A percentile compares a stretch with the other conserved stretches of the same genome.
These are phyloP conservation scores for Rickenella mellea DNA, from an alignment of 768 basidiomycete genomes.

Conservation along the genomic window DNA sequence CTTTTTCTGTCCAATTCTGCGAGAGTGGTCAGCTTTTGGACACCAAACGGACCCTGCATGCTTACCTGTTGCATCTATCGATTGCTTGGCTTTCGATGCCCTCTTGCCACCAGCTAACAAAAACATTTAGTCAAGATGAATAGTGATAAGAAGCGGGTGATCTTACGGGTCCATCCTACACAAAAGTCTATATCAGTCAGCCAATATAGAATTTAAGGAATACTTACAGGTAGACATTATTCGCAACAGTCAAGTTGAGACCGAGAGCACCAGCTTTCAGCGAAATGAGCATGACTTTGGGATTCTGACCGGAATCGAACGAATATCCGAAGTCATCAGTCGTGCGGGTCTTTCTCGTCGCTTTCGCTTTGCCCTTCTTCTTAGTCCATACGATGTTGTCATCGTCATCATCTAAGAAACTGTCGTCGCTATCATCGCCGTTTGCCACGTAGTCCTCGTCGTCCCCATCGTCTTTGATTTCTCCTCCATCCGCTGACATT, in stretches of 20 bases:
- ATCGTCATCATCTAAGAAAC: constrained; percentile 25
- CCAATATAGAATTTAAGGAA: constrained; percentile 1
- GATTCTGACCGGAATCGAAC: constrained; percentile 33
- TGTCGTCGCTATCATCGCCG: constrained; percentile 25
- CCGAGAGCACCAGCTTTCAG: constrained; percentile 80
- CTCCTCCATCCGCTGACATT: constrained; percentile 5
- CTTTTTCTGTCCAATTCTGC: constrained; percentile 72
- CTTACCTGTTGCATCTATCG: constrained; percentile 64
- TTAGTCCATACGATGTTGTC: constrained; percentile 9
- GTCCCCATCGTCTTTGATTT: constrained; percentile 7
- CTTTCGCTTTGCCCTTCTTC: constrained; percentile 24
- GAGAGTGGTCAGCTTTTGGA: constrained; percentile 3
- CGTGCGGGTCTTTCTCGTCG: constrained; percentile 12
- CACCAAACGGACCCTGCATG: not conserved
- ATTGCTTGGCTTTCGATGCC: constrained; percentile 82
- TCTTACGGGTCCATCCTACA: constrained; percentile 77
- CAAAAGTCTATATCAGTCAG: not conserved
- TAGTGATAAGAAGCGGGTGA: not conserved
- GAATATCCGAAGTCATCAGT: constrained; percentile 11
- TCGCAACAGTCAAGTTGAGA: constrained; percentile 81
- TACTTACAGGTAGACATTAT: constrained; percentile 75
- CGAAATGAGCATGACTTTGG: constrained; percentile 79
- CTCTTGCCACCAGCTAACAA: constrained; percentile 34
- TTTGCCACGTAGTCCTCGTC: constrained; percentile 10
- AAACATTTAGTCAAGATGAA: constrained; percentile 1